These are phyloP conservation scores for Kernera saxatilis DNA, from an alignment of 345 rosid genomes.

Conservation along the genomic window DNA sequence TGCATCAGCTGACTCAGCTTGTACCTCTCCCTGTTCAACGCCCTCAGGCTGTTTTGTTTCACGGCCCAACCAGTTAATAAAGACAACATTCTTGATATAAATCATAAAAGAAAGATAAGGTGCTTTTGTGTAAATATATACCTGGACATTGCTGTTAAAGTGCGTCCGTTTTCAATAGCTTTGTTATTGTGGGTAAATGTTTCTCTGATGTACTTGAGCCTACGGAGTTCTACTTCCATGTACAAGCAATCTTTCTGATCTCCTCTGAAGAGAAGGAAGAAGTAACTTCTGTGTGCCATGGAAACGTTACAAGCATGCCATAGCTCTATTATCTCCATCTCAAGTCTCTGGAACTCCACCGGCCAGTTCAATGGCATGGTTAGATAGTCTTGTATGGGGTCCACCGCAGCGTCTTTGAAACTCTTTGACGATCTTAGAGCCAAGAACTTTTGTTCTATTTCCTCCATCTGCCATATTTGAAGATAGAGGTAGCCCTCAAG, in stretches of 20 bases:
- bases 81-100: not conserved
- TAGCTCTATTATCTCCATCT: constrained; percentile 65
- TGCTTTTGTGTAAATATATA: constrained; percentile 12
- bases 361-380: constrained; percentile 44
- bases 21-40: constrained; percentile 59
- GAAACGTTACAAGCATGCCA: constrained; percentile 79
- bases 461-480: constrained; percentile 43
- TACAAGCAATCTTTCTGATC: constrained; percentile 72
- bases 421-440: constrained; percentile 33
- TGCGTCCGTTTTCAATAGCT: constrained; percentile 49
- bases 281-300: constrained; percentile 85
- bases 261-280: constrained; percentile 75
- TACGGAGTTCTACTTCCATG: constrained; percentile 84
- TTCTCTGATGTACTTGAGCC: constrained; percentile 60
- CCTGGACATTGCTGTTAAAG: constrained; percentile 50
- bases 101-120: not conserved
- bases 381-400: constrained; percentile 55
- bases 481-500: not conserved
- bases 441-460: constrained; percentile 28
- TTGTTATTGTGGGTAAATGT: constrained; percentile 42
- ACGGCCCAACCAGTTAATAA: not conserved
- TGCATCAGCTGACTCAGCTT: constrained; percentile 54
- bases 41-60: constrained; percentile 45
- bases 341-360: constrained; percentile 60
- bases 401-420: constrained; percentile 66